Percentiles rank a stretch among this genome's conserved stretches.
Conservation (phyloP, 2,329 filamentous ascomycete genomes). For the Lasiodiplodia hormozganensis region DNA sequence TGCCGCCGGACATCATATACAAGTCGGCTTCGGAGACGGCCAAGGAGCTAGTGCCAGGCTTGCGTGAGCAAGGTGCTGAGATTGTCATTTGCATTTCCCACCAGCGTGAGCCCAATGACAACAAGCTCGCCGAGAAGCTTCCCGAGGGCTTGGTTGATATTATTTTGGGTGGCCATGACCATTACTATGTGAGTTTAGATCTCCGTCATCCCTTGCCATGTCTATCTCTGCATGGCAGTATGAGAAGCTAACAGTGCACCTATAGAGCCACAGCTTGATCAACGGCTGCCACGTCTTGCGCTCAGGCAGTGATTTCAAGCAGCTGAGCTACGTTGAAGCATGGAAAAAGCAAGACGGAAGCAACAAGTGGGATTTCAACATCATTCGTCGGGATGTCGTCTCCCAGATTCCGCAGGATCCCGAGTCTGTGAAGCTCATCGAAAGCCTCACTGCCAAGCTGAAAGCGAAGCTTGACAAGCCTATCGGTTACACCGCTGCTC, state of each 20-base stretch:
- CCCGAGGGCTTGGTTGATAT: slow-evolving; percentile 79
- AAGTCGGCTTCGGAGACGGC: slow-evolving; percentile 79
- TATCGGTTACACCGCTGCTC: slow-evolving; percentile 80
- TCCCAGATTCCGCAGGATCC: slow-evolving; percentile 70
- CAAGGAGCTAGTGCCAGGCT: slow-evolving; percentile 72
- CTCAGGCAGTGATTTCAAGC: slow-evolving; percentile 90
- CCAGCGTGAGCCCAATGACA: slow-evolving; percentile 87
- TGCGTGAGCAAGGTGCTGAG: slow-evolving; percentile 80
- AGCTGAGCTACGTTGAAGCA: slow-evolving; percentile 86
- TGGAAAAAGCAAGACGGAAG: slow-evolving; percentile 60
- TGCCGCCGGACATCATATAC: slow-evolving; percentile 84
- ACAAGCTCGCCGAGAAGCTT: slow-evolving; percentile 78
- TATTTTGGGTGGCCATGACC: slow-evolving; percentile 87
- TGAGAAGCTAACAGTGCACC: background rate
- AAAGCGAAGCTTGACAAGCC: slow-evolving; percentile 81
- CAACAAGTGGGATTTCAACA: slow-evolving; percentile 77
- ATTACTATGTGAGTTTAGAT: slow-evolving; percentile 70
- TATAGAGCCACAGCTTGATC: slow-evolving; percentile 66
- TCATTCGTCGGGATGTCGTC: slow-evolving; percentile 75
- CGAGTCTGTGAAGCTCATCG: slow-evolving; percentile 67
- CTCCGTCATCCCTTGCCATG: background rate
- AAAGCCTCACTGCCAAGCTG: slow-evolving; percentile 73
- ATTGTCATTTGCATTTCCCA: slow-evolving; percentile 85
- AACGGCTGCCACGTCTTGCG: slow-evolving; percentile 85
- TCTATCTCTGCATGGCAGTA: background rate